Evolutionary conservation across 441 rosid genomes (phyloP).

Genomic region (Populus hybrid): DNA sequence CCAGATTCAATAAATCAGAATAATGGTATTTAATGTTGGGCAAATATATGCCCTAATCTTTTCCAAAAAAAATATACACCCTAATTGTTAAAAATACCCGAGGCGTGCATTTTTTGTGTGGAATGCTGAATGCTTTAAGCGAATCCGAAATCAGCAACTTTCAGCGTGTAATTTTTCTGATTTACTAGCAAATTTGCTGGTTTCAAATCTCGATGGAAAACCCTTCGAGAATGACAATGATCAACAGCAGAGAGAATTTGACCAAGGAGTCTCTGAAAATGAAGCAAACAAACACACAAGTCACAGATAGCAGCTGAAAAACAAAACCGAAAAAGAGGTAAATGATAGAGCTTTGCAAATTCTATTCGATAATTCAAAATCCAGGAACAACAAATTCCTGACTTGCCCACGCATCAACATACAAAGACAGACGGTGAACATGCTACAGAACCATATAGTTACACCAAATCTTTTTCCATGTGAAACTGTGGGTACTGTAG

Average conservation of each 20-base stretch:
- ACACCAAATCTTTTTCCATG: no score
- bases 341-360: no score
- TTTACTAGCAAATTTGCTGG: neutral
- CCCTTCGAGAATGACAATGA: neutral
- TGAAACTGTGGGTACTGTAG: no score
- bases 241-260: neutral
- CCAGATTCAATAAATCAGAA: neutral
- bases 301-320: neutral
- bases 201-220: neutral
- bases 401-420: no score
- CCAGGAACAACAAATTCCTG: no score
- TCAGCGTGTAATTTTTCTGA: neutral
- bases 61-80: no score
- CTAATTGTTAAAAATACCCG: neutral
- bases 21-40: neutral
- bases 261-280: neutral
- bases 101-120: neutral
- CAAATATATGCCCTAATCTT: neutral
- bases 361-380: no score
- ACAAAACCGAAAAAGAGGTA: no score
- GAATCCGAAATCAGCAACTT: neutral
- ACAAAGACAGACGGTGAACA: no score
- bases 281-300: neutral
- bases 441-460: no score
- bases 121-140: neutral